These are phyloP conservation scores for Ceriops zippeliana DNA, from an alignment of 345 rosid species.

Conservation along the genomic window DNA sequence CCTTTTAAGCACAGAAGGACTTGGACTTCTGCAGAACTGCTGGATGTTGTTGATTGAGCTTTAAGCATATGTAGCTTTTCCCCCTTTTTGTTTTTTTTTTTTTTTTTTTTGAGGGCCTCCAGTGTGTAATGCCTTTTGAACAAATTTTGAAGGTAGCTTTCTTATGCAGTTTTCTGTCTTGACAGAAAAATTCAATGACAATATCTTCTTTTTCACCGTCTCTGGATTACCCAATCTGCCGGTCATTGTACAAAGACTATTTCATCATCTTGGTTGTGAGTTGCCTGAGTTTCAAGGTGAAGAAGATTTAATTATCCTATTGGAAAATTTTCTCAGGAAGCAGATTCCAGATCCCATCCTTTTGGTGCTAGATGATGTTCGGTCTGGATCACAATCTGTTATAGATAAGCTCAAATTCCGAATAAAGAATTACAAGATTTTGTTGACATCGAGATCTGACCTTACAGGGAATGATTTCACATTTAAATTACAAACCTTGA, in stretches of 20 bases:
- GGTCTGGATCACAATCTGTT: constrained; percentile 23
- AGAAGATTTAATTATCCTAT: constrained; percentile 24
- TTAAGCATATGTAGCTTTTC: no score
- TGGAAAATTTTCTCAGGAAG: constrained; percentile 19
- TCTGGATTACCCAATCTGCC: constrained; percentile 16
- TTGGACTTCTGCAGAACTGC: no score
- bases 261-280: constrained; percentile 10
- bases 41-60: no score
- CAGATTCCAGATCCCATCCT: constrained; percentile 7
- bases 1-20: no score
- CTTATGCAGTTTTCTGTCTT: neutral
- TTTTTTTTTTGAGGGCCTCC: no score
- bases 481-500: constrained; percentile 19
- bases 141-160: neutral
- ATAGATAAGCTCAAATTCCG: constrained; percentile 22
- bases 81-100: no score
- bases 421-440: constrained; percentile 20
- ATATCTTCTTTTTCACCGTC: constrained; percentile 26
- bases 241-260: constrained; percentile 18
- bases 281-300: constrained; percentile 17
- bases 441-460: constrained; percentile 28
- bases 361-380: constrained; percentile 34
- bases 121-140: neutral
- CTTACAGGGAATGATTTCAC: constrained; percentile 19
- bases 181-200: constrained; percentile 22